phyloP scores from a whole-genome alignment of 1,284 basidiomycete species.

The Rhodotorula mucilaginosa region DNA sequence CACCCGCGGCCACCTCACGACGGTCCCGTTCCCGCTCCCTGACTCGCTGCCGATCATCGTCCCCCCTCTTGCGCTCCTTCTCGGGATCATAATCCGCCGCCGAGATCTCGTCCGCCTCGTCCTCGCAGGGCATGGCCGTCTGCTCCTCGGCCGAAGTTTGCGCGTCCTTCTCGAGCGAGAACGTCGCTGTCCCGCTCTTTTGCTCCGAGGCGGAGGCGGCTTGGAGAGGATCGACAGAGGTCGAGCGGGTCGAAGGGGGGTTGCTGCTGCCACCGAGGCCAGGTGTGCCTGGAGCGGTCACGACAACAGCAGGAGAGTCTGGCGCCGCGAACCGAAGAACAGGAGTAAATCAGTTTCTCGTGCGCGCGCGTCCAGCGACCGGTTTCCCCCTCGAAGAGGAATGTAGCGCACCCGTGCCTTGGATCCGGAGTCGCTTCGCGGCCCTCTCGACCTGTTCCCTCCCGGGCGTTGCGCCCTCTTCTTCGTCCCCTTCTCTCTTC shows the following conservation, averaged over 20 bases:
- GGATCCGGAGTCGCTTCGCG: constrained; percentile 28
- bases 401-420: constrained; percentile 23
- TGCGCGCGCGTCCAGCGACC: not conserved
- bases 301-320: not conserved
- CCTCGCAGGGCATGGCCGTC: not conserved
- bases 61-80: constrained; percentile 76
- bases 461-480: constrained; percentile 20
- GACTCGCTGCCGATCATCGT: constrained; percentile 62
- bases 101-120: constrained; percentile 61
- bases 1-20: constrained; percentile 8
- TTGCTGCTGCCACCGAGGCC: not conserved
- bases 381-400: not conserved
- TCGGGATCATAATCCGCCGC: constrained; percentile 93
- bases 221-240: constrained; percentile 3
- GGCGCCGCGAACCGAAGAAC: not conserved
- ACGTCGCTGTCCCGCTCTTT: not conserved
- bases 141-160: not conserved
- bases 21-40: constrained; percentile 9
- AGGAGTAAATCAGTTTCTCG: not conserved
- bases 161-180: constrained; percentile 23
- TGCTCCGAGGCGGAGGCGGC: constrained; percentile 16
- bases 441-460: constrained; percentile 29
- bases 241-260: constrained; percentile 8
- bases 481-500: not conserved
- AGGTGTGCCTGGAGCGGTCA: not conserved